Conservation (phyloP, 2,329 filamentous ascomycete species). For the Fusarium concolor region DNA sequence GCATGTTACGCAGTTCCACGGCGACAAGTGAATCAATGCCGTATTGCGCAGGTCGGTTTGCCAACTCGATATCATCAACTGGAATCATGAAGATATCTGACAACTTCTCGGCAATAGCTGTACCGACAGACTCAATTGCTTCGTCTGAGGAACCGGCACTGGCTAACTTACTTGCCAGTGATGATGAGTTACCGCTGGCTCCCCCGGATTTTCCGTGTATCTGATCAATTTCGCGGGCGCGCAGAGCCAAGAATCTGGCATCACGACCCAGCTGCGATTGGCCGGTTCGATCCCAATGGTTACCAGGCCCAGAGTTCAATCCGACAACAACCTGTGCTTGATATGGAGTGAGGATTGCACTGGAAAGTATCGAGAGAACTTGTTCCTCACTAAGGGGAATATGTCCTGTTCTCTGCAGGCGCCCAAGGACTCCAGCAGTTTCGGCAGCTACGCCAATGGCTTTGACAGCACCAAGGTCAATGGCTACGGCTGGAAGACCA, state of each 20-base stretch:
- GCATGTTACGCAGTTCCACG: neutral
- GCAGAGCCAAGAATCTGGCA: neutral
- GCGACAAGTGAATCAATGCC: constrained; percentile 1
- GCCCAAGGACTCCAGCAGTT: neutral
- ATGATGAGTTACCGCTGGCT: no score
- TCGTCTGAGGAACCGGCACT: neutral
- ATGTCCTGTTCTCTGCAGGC: neutral
- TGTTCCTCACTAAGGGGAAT: neutral
- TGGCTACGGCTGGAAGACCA: neutral
- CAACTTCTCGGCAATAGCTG: neutral
- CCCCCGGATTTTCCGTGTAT: no score
- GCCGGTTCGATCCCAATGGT: neutral
- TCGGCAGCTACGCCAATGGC: neutral
- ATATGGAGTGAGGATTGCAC: neutral
- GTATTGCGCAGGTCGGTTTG: neutral
- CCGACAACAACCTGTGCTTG: neutral
- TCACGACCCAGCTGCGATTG: neutral
- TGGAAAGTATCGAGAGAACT: neutral
- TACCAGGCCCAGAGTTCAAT: neutral
- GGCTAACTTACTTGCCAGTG: no score
- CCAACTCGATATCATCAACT: neutral
- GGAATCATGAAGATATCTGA: neutral
- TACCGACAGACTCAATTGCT: neutral
- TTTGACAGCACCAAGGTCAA: neutral
- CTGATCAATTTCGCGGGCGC: no score